Percentiles rank a stretch among this genome's conserved stretches.
These are phyloP conservation scores for Blepharisma stoltei DNA, from an alignment of 73 alveolate species.

Conservation along the genomic window DNA sequence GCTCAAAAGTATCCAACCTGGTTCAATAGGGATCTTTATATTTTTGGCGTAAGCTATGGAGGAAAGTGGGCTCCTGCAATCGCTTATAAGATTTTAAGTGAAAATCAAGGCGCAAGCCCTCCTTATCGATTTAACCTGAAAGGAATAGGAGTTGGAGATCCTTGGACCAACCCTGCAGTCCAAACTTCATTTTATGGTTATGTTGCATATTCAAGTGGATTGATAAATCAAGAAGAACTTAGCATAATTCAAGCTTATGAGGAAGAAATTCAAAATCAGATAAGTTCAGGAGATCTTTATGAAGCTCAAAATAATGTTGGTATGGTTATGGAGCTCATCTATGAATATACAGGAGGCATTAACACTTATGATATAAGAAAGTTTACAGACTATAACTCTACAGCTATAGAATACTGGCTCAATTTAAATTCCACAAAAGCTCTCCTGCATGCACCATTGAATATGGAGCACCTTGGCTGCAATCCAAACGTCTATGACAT, in stretches of 20 bases:
- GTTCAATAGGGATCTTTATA: constrained; percentile 56
- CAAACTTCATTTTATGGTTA: constrained; percentile 14
- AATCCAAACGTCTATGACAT: constrained; percentile 37
- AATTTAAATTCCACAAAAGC: constrained; percentile 34
- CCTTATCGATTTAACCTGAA: constrained; percentile 2
- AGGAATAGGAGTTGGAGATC: constrained; percentile 29
- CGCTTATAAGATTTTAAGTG: constrained; percentile 42
- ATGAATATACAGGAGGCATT: constrained; percentile 37
- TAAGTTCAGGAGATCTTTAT: background rate
- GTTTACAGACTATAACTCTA: constrained; percentile 41
- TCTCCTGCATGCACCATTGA: constrained; percentile 45
- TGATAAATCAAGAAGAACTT: background rate
- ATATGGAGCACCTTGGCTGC: constrained; percentile 51
- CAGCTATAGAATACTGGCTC: constrained; percentile 35
- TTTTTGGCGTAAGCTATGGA: constrained; percentile 89
- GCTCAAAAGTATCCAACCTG: constrained; percentile 38
- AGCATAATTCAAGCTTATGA: background rate
- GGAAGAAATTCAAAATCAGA: background rate
- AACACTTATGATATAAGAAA: constrained; percentile 55
- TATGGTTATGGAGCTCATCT: background rate
- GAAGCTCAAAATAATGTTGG: background rate
- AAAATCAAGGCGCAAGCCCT: constrained; percentile 26
- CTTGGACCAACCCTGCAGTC: constrained; percentile 14
- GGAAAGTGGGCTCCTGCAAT: constrained; percentile 86
- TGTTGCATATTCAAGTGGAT: background rate